Percentiles rank a stretch among this genome's conserved stretches.
Conservation (phyloP, 192 early-diverging fungal genomes). For the Diversispora epigaea region DNA sequence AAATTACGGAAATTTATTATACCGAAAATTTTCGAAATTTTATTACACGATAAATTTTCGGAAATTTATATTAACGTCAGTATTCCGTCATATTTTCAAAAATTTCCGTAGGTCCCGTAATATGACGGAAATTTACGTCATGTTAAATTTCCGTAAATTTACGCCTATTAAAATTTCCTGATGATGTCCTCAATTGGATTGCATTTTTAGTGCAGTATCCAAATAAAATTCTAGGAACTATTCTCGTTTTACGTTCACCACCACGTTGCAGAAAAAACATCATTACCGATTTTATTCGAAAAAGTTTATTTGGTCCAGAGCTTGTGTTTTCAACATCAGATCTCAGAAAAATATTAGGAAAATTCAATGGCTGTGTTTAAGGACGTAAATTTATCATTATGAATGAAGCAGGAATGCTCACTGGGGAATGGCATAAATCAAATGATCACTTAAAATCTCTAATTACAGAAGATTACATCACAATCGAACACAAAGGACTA, state of each 20-base stretch:
- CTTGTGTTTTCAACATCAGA: not conserved
- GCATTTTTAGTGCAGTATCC: not conserved
- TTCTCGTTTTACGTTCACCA: not conserved
- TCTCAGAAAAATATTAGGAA: not conserved
- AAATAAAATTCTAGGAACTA: not conserved
- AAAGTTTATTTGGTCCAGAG: not conserved
- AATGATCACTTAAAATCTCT: not conserved
- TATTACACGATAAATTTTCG: no score
- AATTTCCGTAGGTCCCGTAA: no score
- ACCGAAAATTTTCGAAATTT: no score
- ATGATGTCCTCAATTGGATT: not conserved
- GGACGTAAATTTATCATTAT: not conserved
- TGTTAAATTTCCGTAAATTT: no score
- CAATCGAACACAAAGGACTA: constrained; percentile 4
- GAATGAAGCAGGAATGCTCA: constrained; percentile 1
- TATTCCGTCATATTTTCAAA: no score
- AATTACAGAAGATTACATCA: not conserved
- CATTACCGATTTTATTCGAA: constrained; percentile 8
- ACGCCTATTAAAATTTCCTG: not conserved
- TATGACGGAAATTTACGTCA: no score
- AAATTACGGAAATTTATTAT: no score
- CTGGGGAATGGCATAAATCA: not conserved
- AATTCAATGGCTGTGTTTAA: not conserved
- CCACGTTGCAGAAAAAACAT: constrained; percentile 7
- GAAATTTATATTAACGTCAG: no score